Evolutionary conservation across 1,284 basidiomycete species (phyloP).

Genomic region (Heterobasidion parviporum): DNA sequence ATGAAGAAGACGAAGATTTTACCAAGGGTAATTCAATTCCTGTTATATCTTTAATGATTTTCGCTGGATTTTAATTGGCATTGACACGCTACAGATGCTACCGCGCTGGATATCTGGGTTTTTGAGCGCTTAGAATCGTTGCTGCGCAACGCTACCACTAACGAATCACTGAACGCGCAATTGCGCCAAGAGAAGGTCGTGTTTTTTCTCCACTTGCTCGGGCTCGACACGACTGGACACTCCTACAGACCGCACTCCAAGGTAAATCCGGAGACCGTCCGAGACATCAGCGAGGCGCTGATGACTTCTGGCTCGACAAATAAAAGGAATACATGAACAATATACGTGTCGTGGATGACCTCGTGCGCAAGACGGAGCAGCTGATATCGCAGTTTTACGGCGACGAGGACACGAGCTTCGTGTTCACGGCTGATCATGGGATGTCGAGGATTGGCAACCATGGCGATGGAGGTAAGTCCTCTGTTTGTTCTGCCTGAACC

Average conservation of each 20-base stretch:
- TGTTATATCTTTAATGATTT: background rate
- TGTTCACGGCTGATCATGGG: conserved; percentile 89
- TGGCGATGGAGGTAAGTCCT: conserved; percentile 67
- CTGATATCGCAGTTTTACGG: conserved; percentile 61
- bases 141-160: conserved; percentile 53
- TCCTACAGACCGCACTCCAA: conserved; percentile 80
- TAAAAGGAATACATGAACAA: conserved; percentile 79
- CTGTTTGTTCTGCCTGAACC: background rate
- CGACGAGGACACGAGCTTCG: conserved; percentile 65
- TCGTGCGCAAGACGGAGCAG: conserved; percentile 63
- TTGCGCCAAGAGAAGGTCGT: conserved; percentile 54
- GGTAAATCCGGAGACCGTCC: conserved; percentile 25
- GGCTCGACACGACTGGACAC: conserved; percentile 84
- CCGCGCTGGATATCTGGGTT: conserved; percentile 75
- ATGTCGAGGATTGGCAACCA: conserved; percentile 90
- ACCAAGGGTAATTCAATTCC: conserved; percentile 51
- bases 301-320: background rate
- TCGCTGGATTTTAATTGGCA: background rate
- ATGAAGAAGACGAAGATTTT: conserved; percentile 77
- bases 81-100: conserved; percentile 52
- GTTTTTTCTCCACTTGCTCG: conserved; percentile 82
- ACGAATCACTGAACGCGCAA: conserved; percentile 38
- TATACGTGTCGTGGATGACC: conserved; percentile 73
- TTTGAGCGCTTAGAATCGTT: conserved; percentile 56
- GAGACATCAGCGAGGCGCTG: background rate